phyloP scores from a whole-genome alignment of 805 yeast genomes.

The Pachysolen tannophilus region DNA sequence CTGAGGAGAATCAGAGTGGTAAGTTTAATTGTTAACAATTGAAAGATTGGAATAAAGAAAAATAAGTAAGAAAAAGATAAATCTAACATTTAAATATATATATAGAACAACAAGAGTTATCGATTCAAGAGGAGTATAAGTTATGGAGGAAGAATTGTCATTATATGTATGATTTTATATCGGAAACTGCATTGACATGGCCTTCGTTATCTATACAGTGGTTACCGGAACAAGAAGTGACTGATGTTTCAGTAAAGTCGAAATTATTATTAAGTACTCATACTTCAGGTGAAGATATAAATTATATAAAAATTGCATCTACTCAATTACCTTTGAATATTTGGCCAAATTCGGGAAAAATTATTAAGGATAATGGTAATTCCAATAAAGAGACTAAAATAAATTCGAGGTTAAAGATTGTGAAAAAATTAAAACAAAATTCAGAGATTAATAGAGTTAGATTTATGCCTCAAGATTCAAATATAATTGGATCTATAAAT shows the following conservation, averaged over 20 bases:
- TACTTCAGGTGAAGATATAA: constrained; percentile 60
- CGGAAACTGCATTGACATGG: constrained; percentile 76
- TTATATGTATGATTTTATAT: constrained; percentile 74
- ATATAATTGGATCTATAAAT: constrained; percentile 54
- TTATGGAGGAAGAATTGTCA: constrained; percentile 78
- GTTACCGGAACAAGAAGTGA: constrained; percentile 39
- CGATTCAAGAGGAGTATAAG: constrained; percentile 60
- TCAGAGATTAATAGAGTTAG: constrained; percentile 71
- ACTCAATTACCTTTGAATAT: constrained; percentile 48
- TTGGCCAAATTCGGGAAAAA: constrained; percentile 14
- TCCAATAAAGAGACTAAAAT: constrained; percentile 20
- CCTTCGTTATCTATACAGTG: constrained; percentile 77
- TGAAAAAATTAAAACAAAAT: constrained; percentile 50
- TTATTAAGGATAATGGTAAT: too few species aligned
- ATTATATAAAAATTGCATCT: constrained; percentile 58
- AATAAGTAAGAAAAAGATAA: constrained; percentile 12
- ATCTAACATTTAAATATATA: too few species aligned
- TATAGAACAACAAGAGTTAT: constrained; percentile 27
- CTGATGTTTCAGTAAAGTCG: constrained; percentile 31
- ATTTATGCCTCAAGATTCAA: constrained; percentile 53
- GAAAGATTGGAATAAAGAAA: too few species aligned
- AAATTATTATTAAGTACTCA: constrained; percentile 63
- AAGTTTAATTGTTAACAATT: too few species aligned
- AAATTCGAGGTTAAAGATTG: constrained; percentile 50
- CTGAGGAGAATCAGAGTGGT: constrained; percentile 4